These are phyloP conservation scores for Quercus alba DNA, from an alignment of 306 rosid species.

Conservation along the genomic window DNA sequence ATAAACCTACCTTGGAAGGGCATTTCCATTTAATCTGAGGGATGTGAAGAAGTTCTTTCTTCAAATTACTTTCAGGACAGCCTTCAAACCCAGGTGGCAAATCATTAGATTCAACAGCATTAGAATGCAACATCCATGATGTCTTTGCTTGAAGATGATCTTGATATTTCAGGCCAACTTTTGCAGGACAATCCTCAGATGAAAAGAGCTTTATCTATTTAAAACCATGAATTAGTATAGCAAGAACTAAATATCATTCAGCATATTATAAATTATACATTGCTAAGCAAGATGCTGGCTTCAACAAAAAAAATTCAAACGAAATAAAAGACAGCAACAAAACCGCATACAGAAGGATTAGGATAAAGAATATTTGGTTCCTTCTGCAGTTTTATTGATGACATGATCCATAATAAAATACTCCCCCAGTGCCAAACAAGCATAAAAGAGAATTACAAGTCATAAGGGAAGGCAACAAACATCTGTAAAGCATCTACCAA, in stretches of 20 bases:
- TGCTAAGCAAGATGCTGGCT: not conserved
- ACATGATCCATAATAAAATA: not conserved
- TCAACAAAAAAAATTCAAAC: not conserved
- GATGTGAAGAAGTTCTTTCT: constrained; percentile 13
- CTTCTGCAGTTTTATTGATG: not conserved
- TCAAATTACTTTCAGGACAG: constrained; percentile 23
- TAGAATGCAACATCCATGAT: constrained; percentile 33
- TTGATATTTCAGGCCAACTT: constrained; percentile 35
- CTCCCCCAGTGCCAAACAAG: not conserved
- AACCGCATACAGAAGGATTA: not conserved
- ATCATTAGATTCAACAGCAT: constrained; percentile 25
- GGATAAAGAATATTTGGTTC: not conserved
- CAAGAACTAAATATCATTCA: not conserved
- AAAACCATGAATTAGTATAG: constrained; percentile 5
- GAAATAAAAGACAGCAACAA: not conserved
- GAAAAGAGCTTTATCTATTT: constrained; percentile 54
- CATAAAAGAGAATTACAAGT: not conserved
- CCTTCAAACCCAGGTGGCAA: constrained; percentile 72
- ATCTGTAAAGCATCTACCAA: not conserved
- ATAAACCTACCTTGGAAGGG: constrained; percentile 57
- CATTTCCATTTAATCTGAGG: constrained; percentile 51
- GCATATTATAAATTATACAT: not conserved
- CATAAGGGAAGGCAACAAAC: not conserved
- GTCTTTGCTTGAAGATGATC: constrained; percentile 48
- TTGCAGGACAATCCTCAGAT: constrained; percentile 54